A percentile compares a stretch with the other conserved stretches of the same genome.
Evolutionary conservation across 352 stramenopile species (phyloP).

Genomic region (Phytophthora kernoviae): DNA sequence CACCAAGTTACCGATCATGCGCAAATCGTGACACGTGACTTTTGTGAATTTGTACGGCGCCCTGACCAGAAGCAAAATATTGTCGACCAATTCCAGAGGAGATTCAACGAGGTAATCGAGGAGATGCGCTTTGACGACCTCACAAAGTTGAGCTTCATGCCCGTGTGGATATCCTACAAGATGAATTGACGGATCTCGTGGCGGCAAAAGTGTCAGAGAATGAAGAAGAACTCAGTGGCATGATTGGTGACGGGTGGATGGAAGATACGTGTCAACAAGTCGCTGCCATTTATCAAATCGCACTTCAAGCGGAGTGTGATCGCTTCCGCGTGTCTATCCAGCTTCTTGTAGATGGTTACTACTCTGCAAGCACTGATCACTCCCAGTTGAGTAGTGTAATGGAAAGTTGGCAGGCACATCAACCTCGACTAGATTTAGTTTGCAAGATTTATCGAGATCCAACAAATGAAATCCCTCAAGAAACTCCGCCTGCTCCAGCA

Average conservation of each 20-base stretch:
- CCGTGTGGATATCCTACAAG: slow-evolving; percentile 69
- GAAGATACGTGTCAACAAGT: slow-evolving; percentile 52
- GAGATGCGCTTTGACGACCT: slow-evolving; percentile 85
- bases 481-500: slow-evolving; percentile 9
- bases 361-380: slow-evolving; percentile 48
- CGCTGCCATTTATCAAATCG: slow-evolving; percentile 53
- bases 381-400: slow-evolving; percentile 30
- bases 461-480: slow-evolving; percentile 19
- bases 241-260: slow-evolving; percentile 62
- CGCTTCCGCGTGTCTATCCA: slow-evolving; percentile 66
- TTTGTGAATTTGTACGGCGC: slow-evolving; percentile 63
- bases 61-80: slow-evolving; percentile 68
- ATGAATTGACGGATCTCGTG: slow-evolving; percentile 57
- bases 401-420: slow-evolving; percentile 34
- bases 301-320: slow-evolving; percentile 75
- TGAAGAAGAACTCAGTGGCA: slow-evolving; percentile 48
- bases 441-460: slow-evolving; percentile 51
- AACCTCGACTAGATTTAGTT: slow-evolving; percentile 36
- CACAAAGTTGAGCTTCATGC: slow-evolving; percentile 86
- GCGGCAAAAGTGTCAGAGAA: slow-evolving; percentile 46
- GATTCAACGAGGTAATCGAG: slow-evolving; percentile 81
- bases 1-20: slow-evolving; percentile 29
- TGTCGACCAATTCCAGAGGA: slow-evolving; percentile 69
- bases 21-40: slow-evolving; percentile 42
- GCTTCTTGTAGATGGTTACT: slow-evolving; percentile 58